Conservation (phyloP, 805 yeast genomes). For the Ogataea naganishii region DNA sequence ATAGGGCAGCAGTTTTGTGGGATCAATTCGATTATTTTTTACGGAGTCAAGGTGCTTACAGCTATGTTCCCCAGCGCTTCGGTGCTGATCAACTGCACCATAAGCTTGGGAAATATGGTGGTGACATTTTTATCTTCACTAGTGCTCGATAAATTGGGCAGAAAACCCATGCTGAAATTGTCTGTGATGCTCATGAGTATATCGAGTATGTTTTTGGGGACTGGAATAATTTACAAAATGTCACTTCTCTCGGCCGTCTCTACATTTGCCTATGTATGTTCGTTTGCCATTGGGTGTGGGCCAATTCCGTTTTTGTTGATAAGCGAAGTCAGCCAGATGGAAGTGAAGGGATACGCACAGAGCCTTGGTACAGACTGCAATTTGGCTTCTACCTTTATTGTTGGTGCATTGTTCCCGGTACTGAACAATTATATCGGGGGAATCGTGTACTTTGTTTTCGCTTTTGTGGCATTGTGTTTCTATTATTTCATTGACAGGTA, state of each 20-base stretch:
- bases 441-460: conserved; percentile 66
- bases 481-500: conserved; percentile 33
- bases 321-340: conserved; percentile 78
- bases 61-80: conserved; percentile 65
- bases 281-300: conserved; percentile 89
- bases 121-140: conserved; percentile 71
- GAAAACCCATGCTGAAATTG: conserved; percentile 59
- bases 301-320: conserved; percentile 91
- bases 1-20: conserved; percentile 89
- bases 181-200: conserved; percentile 66
- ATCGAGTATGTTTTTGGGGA: conserved; percentile 52
- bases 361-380: conserved; percentile 87
- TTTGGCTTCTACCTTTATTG: conserved; percentile 82
- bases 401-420: conserved; percentile 77
- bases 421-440: conserved; percentile 64
- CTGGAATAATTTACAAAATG: conserved; percentile 46
- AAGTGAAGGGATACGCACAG: conserved; percentile 81
- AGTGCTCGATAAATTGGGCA: conserved; percentile 66
- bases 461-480: conserved; percentile 44
- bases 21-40: conserved; percentile 84
- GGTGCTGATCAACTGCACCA: conserved; percentile 61
- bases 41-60: conserved; percentile 82
- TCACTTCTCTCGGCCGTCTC: conserved; percentile 49
- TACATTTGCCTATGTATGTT: conserved; percentile 65
- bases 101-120: conserved; percentile 66